phyloP scores from a whole-genome alignment of 164 flowering plant species.

The Santalum album region DNA sequence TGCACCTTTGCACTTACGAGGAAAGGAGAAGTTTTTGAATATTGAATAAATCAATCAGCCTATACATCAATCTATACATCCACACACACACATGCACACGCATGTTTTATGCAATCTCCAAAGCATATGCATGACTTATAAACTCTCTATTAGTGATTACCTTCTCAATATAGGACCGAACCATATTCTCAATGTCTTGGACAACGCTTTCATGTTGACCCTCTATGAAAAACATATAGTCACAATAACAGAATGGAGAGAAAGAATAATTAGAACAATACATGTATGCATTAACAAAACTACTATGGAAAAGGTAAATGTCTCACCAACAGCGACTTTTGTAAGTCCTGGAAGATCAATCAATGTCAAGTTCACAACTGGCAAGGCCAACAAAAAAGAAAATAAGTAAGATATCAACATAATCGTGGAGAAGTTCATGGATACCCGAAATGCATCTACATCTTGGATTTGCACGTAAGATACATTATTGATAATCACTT shows the following conservation, averaged over 20 bases:
- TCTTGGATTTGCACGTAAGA: no score
- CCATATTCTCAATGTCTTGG: conserved; percentile 83
- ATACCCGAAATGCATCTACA: no score
- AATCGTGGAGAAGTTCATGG: no score
- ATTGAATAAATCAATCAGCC: no score
- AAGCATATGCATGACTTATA: background rate
- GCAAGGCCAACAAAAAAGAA: conserved; percentile 8
- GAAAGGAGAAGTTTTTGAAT: no score
- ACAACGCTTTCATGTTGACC: conserved; percentile 79
- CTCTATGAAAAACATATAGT: conserved; percentile 23
- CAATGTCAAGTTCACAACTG: conserved; percentile 94
- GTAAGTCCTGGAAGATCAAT: conserved; percentile 98
- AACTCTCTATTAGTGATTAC: conserved; percentile 20
- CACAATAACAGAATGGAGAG: no score
- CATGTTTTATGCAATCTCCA: no score
- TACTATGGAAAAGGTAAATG: background rate
- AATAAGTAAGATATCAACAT: no score
- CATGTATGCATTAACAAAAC: background rate
- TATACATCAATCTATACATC: no score
- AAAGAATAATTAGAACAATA: background rate
- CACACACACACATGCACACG: no score
- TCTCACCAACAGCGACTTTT: conserved; percentile 93
- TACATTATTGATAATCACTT: no score
- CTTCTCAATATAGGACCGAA: conserved; percentile 80
- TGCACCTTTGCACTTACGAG: no score